These are phyloP conservation scores for Phytophthora foliorum DNA, from an alignment of 352 stramenopile genomes.

Conservation along the genomic window DNA sequence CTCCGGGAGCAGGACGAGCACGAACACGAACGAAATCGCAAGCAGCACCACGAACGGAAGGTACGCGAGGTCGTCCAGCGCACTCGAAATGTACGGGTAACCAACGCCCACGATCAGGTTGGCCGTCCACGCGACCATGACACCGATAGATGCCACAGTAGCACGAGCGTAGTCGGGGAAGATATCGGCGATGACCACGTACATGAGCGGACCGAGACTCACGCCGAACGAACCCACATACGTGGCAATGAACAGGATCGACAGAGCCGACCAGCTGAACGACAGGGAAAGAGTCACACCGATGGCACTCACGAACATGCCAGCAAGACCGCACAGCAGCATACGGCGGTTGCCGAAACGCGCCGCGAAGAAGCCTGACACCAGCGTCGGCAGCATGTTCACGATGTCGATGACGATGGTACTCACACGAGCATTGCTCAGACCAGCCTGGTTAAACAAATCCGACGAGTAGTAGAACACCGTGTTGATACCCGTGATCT, in stretches of 20 bases:
- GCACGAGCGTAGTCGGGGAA: conserved; percentile 55
- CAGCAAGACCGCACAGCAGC: conserved; percentile 40
- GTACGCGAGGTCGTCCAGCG: conserved; percentile 43
- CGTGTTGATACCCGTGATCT: conserved; percentile 67
- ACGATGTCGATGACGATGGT: conserved; percentile 51
- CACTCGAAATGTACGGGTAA: conserved; percentile 54
- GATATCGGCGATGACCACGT: conserved; percentile 55
- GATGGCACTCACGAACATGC: conserved; percentile 48
- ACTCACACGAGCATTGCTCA: conserved; percentile 44
- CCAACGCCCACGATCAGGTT: conserved; percentile 61
- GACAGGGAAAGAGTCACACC: conserved; percentile 50
- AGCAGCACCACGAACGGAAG: conserved; percentile 45
- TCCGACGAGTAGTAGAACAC: conserved; percentile 67
- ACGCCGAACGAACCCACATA: conserved; percentile 46
- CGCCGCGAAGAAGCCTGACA: conserved; percentile 38
- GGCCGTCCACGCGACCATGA: conserved; percentile 43
- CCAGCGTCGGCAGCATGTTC: conserved; percentile 47
- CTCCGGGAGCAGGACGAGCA: conserved; percentile 51
- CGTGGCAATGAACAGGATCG: conserved; percentile 50
- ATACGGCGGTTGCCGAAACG: conserved; percentile 49
- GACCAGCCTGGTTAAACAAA: conserved; percentile 46
- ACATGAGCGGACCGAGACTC: conserved; percentile 49
- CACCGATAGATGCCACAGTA: conserved; percentile 42
- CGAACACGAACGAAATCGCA: conserved; percentile 39
- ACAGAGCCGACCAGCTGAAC: conserved; percentile 36